Base-by-base conservation (phyloP, 768 basidiomycete genomes). In the Suillus sp. region DNA sequence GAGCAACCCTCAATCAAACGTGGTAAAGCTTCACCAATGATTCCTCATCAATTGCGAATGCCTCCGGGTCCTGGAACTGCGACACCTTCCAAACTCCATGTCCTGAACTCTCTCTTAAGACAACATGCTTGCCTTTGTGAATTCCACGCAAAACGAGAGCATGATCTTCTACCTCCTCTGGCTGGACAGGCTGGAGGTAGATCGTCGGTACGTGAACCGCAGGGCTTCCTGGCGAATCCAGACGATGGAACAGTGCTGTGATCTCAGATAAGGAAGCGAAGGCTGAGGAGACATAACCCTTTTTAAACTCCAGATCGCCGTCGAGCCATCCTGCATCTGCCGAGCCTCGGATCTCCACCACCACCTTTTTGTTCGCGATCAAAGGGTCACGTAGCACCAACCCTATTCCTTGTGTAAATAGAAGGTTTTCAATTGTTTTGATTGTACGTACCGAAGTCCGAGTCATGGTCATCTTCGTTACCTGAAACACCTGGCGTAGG, bases 61-160 rank as follows among this genome's bases (percentile, higher is more conserved):
- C 8, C 4, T 56, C 58, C 1, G 62, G 30, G 48, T 66, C 61
- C 40, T 70, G 50, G 45, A 70, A 67, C 57, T 50, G 68, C 40
- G 61, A 61, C 16, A 76, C 74, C 16, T 60, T 58, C 74, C 74
- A 75, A 40, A 69, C 42, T 0, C 38, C 70, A 4, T 67, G 66
- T 45, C 80, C 75, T 34, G 78, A 68, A 35, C 68, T 66, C 62
- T 82, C 77, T 40, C 80, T 71, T 63, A 87, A 72, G 45, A 82
- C 76, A 63, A 86, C 79, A 61, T 79, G 72, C 25, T 70, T 71
- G 20, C 83, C 84, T 66, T 75, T 81, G 42, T 73, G 64, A 22
- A 68, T 62, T 1, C 84, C 86, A 6, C 78, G 77, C 59, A 87
- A 72, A 25, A 81, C 78, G 47, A 89, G 64, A 6, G 85, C 88